Conservation (phyloP, 225 moss, liverwort and hornwort species). For the Pseudoscleropodium purum region DNA sequence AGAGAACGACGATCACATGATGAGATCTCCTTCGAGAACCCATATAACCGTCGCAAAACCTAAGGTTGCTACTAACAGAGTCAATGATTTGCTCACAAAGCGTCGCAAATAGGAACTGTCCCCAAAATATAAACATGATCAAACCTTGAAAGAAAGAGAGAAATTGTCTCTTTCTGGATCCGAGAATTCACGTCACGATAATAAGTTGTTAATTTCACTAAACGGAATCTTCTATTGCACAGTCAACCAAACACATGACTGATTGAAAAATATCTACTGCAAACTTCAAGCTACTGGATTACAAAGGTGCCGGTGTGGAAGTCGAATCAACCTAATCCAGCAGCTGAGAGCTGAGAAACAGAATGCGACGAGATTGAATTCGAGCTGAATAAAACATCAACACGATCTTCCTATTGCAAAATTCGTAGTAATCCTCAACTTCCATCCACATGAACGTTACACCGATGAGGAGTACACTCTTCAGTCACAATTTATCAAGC, state of each 20-base stretch:
- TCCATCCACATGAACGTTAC: background rate
- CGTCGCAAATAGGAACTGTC: background rate
- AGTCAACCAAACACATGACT: background rate
- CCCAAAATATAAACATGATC: background rate
- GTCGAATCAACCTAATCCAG: background rate
- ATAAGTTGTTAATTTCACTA: background rate
- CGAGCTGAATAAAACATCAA: background rate
- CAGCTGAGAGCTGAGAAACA: background rate
- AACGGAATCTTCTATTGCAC: background rate
- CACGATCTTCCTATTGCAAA: background rate
- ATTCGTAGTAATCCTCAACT: background rate
- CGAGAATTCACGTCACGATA: background rate
- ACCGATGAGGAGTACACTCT: background rate
- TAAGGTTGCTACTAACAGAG: background rate
- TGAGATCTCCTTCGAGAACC: background rate
- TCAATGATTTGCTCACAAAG: background rate
- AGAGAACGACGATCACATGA: background rate
- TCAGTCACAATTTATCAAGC: background rate
- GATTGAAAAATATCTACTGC: background rate
- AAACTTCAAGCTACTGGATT: background rate
- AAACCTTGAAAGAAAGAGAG: background rate
- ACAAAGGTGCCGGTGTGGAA: background rate
- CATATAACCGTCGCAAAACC: background rate
- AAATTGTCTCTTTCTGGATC: background rate
- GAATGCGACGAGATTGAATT: background rate